phyloP scores from a whole-genome alignment of 148 eudicot species.

The Amaranthus palmeri region DNA sequence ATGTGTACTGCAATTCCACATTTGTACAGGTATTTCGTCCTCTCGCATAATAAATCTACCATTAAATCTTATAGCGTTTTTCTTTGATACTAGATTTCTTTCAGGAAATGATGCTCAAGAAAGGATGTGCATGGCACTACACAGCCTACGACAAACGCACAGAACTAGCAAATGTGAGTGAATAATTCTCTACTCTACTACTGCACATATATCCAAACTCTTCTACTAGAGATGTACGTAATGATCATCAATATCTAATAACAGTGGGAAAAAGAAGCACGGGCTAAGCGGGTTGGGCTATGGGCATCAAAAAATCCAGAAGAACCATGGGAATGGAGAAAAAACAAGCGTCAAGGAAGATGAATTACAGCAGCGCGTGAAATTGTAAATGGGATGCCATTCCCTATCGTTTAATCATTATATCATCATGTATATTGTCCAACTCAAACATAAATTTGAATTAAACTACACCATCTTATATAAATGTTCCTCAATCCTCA shows the following conservation, averaged over 20 bases:
- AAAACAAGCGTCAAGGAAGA: constrained; percentile 49
- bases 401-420: not conserved
- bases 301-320: constrained; percentile 84
- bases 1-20: constrained; percentile 77
- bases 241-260: not conserved
- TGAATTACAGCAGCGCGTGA: not conserved
- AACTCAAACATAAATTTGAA: not conserved
- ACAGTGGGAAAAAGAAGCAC: constrained; percentile 88
- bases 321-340: constrained; percentile 95
- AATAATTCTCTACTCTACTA: not conserved
- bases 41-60: not conserved
- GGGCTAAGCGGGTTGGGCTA: constrained; percentile 66
- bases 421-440: not conserved
- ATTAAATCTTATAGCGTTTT: no score
- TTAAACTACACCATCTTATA: not conserved
- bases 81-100: not conserved
- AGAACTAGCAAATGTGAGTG: constrained; percentile 76
- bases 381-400: constrained; percentile 4
- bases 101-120: constrained; percentile 87
- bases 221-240: not conserved
- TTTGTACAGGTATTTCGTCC: constrained; percentile 72
- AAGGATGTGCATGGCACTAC: constrained; percentile 94
- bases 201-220: not conserved
- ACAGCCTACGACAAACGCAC: constrained; percentile 69
- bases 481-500: no score